These are phyloP conservation scores for Saccharomyces hybrid DNA, from an alignment of 1,139 yeast species.

Conservation along the genomic window DNA sequence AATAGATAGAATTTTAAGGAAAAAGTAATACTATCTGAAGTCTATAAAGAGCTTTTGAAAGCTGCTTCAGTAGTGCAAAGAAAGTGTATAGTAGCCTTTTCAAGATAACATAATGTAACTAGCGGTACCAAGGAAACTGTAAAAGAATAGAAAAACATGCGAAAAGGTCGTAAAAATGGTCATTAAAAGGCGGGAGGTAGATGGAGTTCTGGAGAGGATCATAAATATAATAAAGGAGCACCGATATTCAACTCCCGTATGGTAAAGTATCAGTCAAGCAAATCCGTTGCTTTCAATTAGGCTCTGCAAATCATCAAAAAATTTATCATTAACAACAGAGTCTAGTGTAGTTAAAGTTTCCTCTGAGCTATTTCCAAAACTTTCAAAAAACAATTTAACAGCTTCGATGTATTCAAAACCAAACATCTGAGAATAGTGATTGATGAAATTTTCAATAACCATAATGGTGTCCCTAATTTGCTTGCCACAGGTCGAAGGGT, in stretches of 20 bases:
- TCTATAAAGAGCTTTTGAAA: background rate
- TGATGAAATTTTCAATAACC: conserved; percentile 15
- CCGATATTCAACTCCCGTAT: background rate
- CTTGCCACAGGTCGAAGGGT: conserved; percentile 2
- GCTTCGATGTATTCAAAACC: conserved; percentile 21
- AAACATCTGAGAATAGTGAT: conserved; percentile 17
- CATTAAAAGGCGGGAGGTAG: background rate
- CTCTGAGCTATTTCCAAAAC: conserved; percentile 4
- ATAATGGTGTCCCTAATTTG: conserved; percentile 11
- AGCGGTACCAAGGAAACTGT: background rate
- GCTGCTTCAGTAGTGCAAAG: background rate
- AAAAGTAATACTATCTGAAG: background rate
- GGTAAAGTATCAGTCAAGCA: background rate
- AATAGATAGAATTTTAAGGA: background rate
- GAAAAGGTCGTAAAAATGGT: background rate
- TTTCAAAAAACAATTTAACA: conserved; percentile 17
- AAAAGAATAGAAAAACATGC: background rate
- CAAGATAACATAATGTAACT: background rate
- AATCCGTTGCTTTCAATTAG: conserved; percentile 6
- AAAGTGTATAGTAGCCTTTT: background rate
- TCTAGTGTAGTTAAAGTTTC: conserved; percentile 7
- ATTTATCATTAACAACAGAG: conserved; percentile 8
- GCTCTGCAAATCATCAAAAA: conserved; percentile 9
- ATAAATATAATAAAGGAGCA: background rate
- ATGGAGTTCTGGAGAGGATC: background rate